Percentiles rank a stretch among this genome's conserved stretches.
Evolutionary conservation across 2,329 filamentous ascomycete species (phyloP).

Genomic region (Fusarium sp.): DNA sequence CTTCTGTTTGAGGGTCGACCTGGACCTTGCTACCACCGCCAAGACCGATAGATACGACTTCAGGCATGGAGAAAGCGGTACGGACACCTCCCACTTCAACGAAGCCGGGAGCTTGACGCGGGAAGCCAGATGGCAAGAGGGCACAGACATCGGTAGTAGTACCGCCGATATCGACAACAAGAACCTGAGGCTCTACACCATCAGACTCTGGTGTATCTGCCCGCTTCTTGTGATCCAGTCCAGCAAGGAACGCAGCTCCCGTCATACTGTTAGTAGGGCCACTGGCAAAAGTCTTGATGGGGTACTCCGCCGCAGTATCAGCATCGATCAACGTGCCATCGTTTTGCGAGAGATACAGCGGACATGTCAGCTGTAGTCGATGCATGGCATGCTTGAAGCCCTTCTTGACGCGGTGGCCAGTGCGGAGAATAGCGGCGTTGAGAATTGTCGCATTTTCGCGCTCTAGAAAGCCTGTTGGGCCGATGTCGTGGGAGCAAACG

Average conservation of each 20-base stretch:
- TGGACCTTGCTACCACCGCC: conserved; percentile 65
- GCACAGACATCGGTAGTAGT: conserved; percentile 74
- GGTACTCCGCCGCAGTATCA: conserved; percentile 62
- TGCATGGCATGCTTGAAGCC: conserved; percentile 64
- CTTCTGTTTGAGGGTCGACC: conserved; percentile 34
- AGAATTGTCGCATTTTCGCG: conserved; percentile 70
- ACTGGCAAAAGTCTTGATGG: conserved; percentile 68
- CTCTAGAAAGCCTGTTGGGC: conserved; percentile 61
- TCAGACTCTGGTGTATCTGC: conserved; percentile 3
- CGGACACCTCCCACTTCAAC: conserved; percentile 71
- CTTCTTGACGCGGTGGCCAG: conserved; percentile 62
- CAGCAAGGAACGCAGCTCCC: conserved; percentile 69
- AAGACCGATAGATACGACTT: conserved; percentile 70
- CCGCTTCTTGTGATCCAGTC: conserved; percentile 55
- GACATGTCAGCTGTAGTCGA: conserved; percentile 59
- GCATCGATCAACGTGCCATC: conserved; percentile 68
- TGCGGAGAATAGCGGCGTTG: conserved; percentile 66
- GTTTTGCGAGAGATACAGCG: conserved; percentile 67
- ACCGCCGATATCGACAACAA: conserved; percentile 73
- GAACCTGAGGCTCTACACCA: conserved; percentile 50
- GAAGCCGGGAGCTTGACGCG: conserved; percentile 71
- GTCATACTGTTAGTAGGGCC: conserved; percentile 70
- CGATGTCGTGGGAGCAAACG: conserved; percentile 62
- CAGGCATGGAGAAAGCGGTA: conserved; percentile 71
- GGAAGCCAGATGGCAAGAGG: conserved; percentile 71